These are phyloP conservation scores for Cucurbita argyrosperma DNA, from an alignment of 306 rosid species.

Conservation along the genomic window DNA sequence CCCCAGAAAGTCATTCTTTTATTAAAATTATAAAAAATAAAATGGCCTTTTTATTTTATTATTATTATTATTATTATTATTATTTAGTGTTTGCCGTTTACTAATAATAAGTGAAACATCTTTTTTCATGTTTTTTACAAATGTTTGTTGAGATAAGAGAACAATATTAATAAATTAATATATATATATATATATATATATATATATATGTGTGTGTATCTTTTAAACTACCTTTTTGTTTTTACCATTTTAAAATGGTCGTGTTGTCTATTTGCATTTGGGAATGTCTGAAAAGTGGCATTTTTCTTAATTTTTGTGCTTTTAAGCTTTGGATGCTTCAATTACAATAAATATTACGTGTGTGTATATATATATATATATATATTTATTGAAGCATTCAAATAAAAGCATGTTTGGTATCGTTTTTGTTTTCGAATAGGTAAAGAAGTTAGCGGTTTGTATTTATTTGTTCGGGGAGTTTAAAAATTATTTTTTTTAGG, in stretches of 20 bases:
- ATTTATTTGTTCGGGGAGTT: too few relatives aligned
- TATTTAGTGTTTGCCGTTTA: background rate
- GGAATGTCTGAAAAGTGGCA: background rate
- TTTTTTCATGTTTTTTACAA: background rate
- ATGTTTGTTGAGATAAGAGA: background rate
- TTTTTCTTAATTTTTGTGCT: background rate
- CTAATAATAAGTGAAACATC: background rate
- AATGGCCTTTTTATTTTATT: background rate
- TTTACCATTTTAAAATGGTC: background rate
- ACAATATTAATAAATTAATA: background rate
- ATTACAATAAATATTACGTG: too few relatives aligned
- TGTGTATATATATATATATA: too few relatives aligned
- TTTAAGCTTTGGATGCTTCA: background rate
- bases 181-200: background rate
- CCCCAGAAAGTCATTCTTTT: background rate
- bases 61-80: background rate
- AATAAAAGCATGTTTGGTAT: too few relatives aligned
- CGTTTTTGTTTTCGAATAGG: too few relatives aligned
- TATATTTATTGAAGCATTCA: too few relatives aligned
- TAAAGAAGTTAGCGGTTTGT: too few relatives aligned
- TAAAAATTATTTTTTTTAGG: constrained; percentile 7
- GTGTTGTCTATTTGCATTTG: background rate
- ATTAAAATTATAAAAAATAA: background rate
- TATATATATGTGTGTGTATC: too few relatives aligned
- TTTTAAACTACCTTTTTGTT: background rate